Percentiles rank a stretch among this genome's conserved stretches.
Evolutionary conservation across 176 grass and related monocot species (phyloP).

Genomic region (Puya raimondii): DNA sequence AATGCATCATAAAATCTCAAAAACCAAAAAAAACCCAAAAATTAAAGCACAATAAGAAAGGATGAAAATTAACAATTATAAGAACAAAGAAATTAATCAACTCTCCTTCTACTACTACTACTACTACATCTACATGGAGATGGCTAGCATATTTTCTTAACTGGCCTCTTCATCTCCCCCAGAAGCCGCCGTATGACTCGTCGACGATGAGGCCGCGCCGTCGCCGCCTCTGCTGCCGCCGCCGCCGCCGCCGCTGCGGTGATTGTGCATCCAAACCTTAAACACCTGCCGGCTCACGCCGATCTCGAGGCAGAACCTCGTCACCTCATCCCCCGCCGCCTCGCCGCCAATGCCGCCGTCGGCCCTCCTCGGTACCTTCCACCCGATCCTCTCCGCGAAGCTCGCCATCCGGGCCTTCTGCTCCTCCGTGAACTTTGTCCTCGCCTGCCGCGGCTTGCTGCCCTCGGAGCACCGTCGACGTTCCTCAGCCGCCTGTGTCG

Average conservation of each 20-base stretch:
- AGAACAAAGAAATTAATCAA: too few species aligned
- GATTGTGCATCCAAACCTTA: conserved; percentile 12
- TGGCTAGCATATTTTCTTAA: too few species aligned
- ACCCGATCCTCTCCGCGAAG: conserved; percentile 10
- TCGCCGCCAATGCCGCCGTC: background rate
- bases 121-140: too few species aligned
- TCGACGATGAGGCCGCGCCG: background rate
- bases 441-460: background rate
- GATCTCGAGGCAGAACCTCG: conserved; percentile 8
- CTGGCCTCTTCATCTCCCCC: too few species aligned
- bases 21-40: too few species aligned
- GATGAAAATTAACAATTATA: too few species aligned
- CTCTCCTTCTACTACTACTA: too few species aligned
- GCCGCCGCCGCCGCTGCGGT: background rate
- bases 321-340: background rate
- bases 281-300: background rate
- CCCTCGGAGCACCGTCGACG: too few species aligned
- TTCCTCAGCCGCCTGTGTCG: background rate
- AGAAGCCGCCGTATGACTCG: background rate
- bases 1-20: too few species aligned
- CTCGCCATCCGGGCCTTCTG: conserved; percentile 8
- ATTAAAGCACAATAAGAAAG: too few species aligned
- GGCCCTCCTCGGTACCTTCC: background rate
- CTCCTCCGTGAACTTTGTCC: conserved; percentile 10
- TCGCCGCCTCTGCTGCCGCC: background rate